Evolutionary conservation across 78 protist species (phyloP).

Genomic region (Dictyostelium firmibasis): DNA sequence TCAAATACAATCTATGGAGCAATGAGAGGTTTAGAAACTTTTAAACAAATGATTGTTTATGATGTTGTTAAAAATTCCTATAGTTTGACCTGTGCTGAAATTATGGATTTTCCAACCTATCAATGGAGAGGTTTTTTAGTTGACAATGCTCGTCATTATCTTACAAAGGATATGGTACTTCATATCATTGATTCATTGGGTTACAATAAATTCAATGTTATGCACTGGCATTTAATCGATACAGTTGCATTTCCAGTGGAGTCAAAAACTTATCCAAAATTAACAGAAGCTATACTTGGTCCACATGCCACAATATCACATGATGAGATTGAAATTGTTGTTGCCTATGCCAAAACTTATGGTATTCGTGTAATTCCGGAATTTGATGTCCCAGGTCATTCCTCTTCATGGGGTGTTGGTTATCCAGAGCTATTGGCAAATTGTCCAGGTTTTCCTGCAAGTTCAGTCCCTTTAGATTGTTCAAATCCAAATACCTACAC

Average conservation of each 20-base stretch:
- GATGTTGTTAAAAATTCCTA: background rate
- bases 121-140: constrained; percentile 91
- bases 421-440: constrained; percentile 78
- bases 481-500: constrained; percentile 23
- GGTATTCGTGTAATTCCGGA: constrained; percentile 94
- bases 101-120: constrained; percentile 92
- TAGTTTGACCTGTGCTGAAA: background rate
- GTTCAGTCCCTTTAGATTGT: constrained; percentile 77
- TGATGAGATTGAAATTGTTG: constrained; percentile 80
- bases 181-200: constrained; percentile 86
- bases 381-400: constrained; percentile 96
- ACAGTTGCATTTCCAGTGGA: constrained; percentile 91
- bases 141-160: constrained; percentile 95
- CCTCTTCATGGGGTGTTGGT: constrained; percentile 90
- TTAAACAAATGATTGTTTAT: constrained; percentile 90
- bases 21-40: constrained; percentile 90
- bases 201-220: constrained; percentile 85
- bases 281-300: constrained; percentile 82
- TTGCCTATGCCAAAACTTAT: constrained; percentile 87
- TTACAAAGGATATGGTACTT: constrained; percentile 51
- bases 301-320: constrained; percentile 78
- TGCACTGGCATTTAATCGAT: constrained; percentile 97
- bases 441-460: constrained; percentile 75
- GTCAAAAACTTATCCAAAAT: constrained; percentile 62
- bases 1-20: constrained; percentile 91